These are phyloP conservation scores for Lipomyces sp. DNA, from an alignment of 805 yeast species.

Conservation along the genomic window DNA sequence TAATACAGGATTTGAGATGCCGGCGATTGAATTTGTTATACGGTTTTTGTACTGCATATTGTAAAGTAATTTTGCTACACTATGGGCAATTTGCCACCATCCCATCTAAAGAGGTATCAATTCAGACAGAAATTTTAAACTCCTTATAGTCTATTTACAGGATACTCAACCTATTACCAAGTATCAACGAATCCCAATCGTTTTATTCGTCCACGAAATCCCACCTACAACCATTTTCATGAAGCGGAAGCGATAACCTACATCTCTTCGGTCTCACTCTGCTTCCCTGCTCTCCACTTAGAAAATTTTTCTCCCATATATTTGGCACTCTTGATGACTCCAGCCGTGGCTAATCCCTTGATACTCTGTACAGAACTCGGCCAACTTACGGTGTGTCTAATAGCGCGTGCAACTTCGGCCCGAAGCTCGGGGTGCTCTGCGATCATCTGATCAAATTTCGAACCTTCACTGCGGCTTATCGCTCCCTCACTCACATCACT, in stretches of 20 bases:
- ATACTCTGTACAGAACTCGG: conserved; percentile 78
- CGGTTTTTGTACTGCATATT: conserved; percentile 1
- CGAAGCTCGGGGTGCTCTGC: conserved; percentile 52
- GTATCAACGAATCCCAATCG: neutral
- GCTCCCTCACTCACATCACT: neutral
- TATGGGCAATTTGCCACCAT: neutral
- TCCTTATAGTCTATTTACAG: conserved; percentile 7
- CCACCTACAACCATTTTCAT: neutral
- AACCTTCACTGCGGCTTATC: conserved; percentile 24
- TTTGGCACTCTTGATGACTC: conserved; percentile 66
- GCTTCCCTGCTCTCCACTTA: conserved; percentile 43
- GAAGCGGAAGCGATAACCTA: neutral
- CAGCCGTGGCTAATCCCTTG: conserved; percentile 90
- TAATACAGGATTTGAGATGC: neutral
- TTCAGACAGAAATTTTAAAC: neutral
- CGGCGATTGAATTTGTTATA: neutral
- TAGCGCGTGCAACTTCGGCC: conserved; percentile 47
- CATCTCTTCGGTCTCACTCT: neutral
- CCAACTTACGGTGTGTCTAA: conserved; percentile 61
- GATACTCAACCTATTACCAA: neutral
- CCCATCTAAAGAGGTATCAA: neutral
- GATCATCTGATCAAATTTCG: conserved; percentile 50
- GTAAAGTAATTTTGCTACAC: neutral
- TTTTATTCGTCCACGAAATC: neutral
- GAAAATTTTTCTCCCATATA: conserved; percentile 76